These are phyloP conservation scores for Sporothrix schenckii DNA, from an alignment of 2,329 filamentous ascomycete genomes.

Conservation along the genomic window DNA sequence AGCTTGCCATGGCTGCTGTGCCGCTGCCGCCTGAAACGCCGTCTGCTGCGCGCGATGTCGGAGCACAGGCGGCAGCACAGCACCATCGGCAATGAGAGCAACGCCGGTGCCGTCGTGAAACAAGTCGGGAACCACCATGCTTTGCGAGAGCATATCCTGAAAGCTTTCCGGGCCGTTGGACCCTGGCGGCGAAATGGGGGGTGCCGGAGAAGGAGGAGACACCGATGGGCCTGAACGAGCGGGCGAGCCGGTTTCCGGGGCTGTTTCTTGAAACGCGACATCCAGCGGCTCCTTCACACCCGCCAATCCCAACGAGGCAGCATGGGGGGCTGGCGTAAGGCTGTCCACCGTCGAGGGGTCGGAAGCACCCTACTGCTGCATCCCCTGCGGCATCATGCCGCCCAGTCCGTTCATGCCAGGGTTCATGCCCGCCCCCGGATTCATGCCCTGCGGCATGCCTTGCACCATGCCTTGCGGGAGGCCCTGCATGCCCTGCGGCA, in stretches of 20 bases:
- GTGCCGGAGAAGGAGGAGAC: not conserved
- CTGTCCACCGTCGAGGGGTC: not conserved
- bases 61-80: too few species aligned
- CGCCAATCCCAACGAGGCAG: not conserved
- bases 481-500: conserved; percentile 33
- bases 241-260: too few species aligned
- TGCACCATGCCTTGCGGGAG: conserved; percentile 31
- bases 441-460: conserved; percentile 31
- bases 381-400: conserved; percentile 58
- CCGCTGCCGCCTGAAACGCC: not conserved
- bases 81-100: not conserved
- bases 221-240: too few species aligned
- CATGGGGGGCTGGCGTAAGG: not conserved
- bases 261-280: not conserved
- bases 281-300: not conserved
- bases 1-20: not conserved
- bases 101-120: not conserved
- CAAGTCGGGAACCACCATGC: not conserved
- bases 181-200: too few species aligned
- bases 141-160: conserved; percentile 2
- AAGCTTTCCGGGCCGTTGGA: not conserved
- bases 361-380: conserved; percentile 32
- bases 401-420: conserved; percentile 48
- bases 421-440: conserved; percentile 25
- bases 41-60: not conserved